These are phyloP conservation scores for Eucalyptus victrix DNA, from an alignment of 345 rosid species.

Conservation along the genomic window DNA sequence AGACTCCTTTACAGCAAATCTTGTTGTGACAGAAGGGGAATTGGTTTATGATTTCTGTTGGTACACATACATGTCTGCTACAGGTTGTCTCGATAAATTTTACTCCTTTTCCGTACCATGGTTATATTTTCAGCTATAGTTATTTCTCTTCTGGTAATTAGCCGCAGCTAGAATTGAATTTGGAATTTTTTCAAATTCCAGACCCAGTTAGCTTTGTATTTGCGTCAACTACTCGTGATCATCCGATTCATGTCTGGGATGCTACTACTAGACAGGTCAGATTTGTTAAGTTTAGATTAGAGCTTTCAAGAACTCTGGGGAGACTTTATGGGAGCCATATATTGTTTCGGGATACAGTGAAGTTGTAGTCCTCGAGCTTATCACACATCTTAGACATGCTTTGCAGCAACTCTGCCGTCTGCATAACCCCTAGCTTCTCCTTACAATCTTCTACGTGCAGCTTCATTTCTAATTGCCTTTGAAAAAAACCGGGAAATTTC, in stretches of 20 bases:
- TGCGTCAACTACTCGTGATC: slow-evolving; percentile 76
- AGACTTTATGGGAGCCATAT: neutral
- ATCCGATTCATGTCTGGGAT: slow-evolving; percentile 98
- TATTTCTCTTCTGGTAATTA: neutral
- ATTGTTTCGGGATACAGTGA: neutral
- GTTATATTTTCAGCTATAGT: neutral
- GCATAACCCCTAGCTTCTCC: too few species aligned
- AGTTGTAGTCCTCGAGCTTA: neutral
- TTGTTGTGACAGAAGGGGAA: too few species aligned
- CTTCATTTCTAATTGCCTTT: neutral
- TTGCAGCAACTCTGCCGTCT: too few species aligned
- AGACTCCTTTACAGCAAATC: too few species aligned
- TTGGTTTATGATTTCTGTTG: too few species aligned
- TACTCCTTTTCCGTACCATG: neutral
- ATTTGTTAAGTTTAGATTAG: neutral
- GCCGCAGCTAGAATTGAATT: neutral
- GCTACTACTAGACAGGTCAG: slow-evolving; percentile 83
- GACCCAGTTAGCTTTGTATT: slow-evolving; percentile 83
- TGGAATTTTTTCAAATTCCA: slow-evolving; percentile 11
- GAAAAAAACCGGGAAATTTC: neutral
- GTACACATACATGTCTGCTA: too few species aligned
- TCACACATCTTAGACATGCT: neutral
- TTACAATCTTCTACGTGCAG: neutral
- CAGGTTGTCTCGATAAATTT: too few species aligned
- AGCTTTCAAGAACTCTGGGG: neutral